Base-by-base conservation (phyloP, 768 basidiomycete species). In the button mushroom (Agaricus bisporus) region DNA sequence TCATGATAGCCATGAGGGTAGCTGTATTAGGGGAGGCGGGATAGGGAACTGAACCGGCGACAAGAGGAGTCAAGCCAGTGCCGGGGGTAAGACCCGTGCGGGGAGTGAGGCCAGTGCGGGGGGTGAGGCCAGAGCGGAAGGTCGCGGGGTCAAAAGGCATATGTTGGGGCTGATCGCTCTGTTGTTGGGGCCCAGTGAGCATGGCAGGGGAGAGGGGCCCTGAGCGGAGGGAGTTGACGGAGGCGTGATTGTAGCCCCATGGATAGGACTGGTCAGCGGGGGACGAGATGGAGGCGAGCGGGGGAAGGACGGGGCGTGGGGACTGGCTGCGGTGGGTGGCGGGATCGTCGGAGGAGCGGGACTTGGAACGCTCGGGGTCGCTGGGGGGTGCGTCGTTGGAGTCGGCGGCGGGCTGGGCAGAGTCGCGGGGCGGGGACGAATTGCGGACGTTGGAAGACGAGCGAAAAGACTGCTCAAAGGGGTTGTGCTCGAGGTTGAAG, bases 161-260 rank as follows among this genome's bases (percentile, higher is more conserved):
- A 51, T 74, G 74, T 6, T 63, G 48, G 12, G 64, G 42, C 63
- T 61, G 65, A 62, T 76, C 70, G 32, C 68, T 70, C 48, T 71
- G 59, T 44, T 75, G 76, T 66, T 83, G 85, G 3, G 93, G 95
- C 8, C 89, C 95, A 25, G 91, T 83, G 56, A 97, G 85, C 91
- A 98, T 95, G 51, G 95, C 94, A 28, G 95, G 95, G 5, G 91
- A 93, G 51, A 98, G 85, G 1, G 95, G 95, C 4, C 95, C 95
- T 0, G 94, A 81, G 43, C 95, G 85, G 32, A 98, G 82, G 2
- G 91, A 94, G 68, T 88, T 88, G 46, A 86, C 71, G 41, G 83
- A 65, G 42, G 63, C 63, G 12, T 78, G 68, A 39, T 79, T 76
- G 64, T 83, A 83, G 35, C 74, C 78, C 89, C 92, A 93, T 62